Percentiles rank a stretch among this genome's conserved stretches.
These are phyloP conservation scores for Aspergillus candidus DNA, from an alignment of 2,329 filamentous ascomycete species.

Conservation along the genomic window DNA sequence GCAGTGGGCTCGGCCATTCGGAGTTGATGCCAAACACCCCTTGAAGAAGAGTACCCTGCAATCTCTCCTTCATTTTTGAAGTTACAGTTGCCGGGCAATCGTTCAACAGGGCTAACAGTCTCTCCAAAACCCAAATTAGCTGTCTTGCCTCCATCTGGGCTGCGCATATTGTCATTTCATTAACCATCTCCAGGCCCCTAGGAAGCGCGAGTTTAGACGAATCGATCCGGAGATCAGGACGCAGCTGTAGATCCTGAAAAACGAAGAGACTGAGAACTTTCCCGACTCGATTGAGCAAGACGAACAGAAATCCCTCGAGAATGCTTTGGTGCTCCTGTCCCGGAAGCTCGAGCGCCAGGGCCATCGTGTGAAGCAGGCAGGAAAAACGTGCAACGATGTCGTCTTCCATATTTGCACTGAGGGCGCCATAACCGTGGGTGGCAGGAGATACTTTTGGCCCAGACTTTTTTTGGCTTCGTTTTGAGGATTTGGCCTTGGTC, in stretches of 20 bases:
- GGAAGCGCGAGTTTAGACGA: constrained; percentile 26
- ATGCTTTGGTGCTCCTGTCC: constrained; percentile 26
- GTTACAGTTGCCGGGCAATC: constrained; percentile 6
- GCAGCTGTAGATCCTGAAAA: constrained; percentile 31
- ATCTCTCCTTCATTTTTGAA: constrained; percentile 20
- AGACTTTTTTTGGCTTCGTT: constrained; percentile 10
- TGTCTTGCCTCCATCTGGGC: constrained; percentile 31
- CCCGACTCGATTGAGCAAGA: constrained; percentile 35
- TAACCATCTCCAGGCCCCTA: constrained; percentile 22
- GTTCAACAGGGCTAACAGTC: constrained; percentile 21
- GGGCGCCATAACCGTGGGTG: neutral
- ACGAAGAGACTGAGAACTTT: constrained; percentile 34
- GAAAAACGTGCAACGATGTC: constrained; percentile 17
- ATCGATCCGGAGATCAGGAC: constrained; percentile 19
- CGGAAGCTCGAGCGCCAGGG: constrained; percentile 21
- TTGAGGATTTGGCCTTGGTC: constrained; percentile 4
- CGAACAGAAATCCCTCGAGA: constrained; percentile 38
- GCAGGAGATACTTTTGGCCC: neutral
- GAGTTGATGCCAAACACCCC: constrained; percentile 35
- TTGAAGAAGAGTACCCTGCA: constrained; percentile 39
- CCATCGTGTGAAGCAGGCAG: constrained; percentile 26
- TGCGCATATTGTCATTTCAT: constrained; percentile 18
- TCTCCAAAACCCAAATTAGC: constrained; percentile 33
- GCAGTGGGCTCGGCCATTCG: constrained; percentile 25
- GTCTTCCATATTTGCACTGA: constrained; percentile 6